Percentiles rank a stretch among this genome's conserved stretches.
Conservation (phyloP, 768 basidiomycete genomes). For the Cystobasidium onofrii region DNA sequence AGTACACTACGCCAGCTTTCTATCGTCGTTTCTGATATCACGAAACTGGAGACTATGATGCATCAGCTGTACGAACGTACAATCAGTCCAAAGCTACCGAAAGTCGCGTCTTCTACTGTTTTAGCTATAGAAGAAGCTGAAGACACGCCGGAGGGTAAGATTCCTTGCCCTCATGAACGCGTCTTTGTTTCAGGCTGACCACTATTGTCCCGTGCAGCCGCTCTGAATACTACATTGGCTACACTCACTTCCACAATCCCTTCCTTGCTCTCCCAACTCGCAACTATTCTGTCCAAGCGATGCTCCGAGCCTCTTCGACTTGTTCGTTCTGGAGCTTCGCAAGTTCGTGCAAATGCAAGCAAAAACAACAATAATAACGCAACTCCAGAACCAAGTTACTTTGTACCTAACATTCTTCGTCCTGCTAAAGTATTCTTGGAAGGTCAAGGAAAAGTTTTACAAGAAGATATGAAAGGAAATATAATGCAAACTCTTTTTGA, state of each 20-base stretch:
- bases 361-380: slow-evolving; percentile 46
- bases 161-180: background rate
- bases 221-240: slow-evolving; percentile 53
- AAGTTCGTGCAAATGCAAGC: slow-evolving; percentile 76
- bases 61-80: slow-evolving; percentile 61
- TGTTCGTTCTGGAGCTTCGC: slow-evolving; percentile 78
- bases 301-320: slow-evolving; percentile 75
- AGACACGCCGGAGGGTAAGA: slow-evolving; percentile 10
- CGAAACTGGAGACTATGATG: slow-evolving; percentile 53
- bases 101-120: slow-evolving; percentile 25
- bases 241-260: slow-evolving; percentile 53
- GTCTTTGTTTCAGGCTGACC: background rate
- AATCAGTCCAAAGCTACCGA: slow-evolving; percentile 57
- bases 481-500: slow-evolving; percentile 44
- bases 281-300: slow-evolving; percentile 64
- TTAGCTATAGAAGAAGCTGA: background rate
- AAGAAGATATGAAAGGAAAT: slow-evolving; percentile 49
- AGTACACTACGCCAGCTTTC: slow-evolving; percentile 57
- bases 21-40: slow-evolving; percentile 62
- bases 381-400: slow-evolving; percentile 75
- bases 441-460: slow-evolving; percentile 58
- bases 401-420: slow-evolving; percentile 68
- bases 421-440: slow-evolving; percentile 60
- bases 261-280: slow-evolving; percentile 58
- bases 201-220: too few relatives aligned